These are phyloP conservation scores for Tripterygium wilfordii DNA, from an alignment of 177 flowering plant genomes.

Conservation along the genomic window DNA sequence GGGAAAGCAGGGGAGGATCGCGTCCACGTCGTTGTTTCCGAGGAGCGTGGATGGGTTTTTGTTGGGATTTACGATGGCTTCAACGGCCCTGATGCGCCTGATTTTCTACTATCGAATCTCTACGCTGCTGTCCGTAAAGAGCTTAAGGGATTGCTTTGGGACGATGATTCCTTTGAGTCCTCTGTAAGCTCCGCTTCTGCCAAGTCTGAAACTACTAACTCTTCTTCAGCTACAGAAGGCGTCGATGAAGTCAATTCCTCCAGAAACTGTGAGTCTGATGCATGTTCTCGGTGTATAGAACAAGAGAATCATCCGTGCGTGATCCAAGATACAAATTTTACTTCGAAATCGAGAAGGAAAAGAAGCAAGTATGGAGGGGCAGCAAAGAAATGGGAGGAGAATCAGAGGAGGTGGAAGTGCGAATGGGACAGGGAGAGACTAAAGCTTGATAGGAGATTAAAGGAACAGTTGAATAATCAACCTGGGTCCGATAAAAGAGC, in stretches of 20 bases:
- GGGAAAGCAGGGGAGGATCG: slow-evolving; percentile 82
- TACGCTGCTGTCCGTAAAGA: slow-evolving; percentile 66
- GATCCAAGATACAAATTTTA: slow-evolving; percentile 17
- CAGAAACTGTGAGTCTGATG: slow-evolving; percentile 9
- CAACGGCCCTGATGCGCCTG: slow-evolving; percentile 94
- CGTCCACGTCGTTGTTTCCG: slow-evolving; percentile 65
- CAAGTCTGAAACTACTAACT: slow-evolving; percentile 4
- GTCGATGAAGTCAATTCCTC: not conserved
- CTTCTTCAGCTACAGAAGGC: slow-evolving; percentile 5
- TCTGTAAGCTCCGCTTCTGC: no score
- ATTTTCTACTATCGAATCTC: slow-evolving; percentile 60
- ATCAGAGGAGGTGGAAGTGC: slow-evolving; percentile 59
- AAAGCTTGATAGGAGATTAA: slow-evolving; percentile 53
- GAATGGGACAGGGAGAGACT: slow-evolving; percentile 65
- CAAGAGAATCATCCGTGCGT: slow-evolving; percentile 19
- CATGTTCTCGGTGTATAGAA: slow-evolving; percentile 29
- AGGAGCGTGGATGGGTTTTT: slow-evolving; percentile 91
- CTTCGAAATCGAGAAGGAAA: slow-evolving; percentile 17
- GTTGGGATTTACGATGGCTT: slow-evolving; percentile 91
- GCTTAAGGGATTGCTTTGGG: slow-evolving; percentile 76
- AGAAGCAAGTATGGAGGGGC: slow-evolving; percentile 30
- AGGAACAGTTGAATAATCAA: slow-evolving; percentile 42
- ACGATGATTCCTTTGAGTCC: slow-evolving; percentile 44
- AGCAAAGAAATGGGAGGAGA: slow-evolving; percentile 62
- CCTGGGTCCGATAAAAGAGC: slow-evolving; percentile 15